phyloP scores from a whole-genome alignment of 306 rosid genomes.

The Fragaria ananassa region DNA sequence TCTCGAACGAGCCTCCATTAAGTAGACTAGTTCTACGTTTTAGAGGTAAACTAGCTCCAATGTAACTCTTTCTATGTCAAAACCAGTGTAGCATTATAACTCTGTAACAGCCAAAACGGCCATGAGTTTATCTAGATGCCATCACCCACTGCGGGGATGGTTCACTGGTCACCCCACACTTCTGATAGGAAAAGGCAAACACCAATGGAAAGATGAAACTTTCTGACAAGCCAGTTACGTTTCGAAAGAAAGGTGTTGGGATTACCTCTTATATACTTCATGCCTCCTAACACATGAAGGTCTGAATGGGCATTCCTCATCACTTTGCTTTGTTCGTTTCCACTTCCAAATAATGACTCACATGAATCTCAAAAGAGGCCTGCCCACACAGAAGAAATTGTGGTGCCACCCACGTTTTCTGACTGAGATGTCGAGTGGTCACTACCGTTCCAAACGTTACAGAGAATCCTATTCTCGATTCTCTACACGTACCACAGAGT shows the following conservation, averaged over 20 bases:
- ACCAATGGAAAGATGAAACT: neutral
- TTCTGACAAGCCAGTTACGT: neutral
- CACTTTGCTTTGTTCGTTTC: neutral
- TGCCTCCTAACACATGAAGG: neutral
- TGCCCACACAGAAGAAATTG: neutral
- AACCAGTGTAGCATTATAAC: too few relatives aligned
- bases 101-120: neutral
- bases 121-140: neutral
- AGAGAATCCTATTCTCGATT: neutral
- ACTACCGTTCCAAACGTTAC: neutral
- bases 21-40: too few relatives aligned
- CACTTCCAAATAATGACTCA: neutral
- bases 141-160: neutral
- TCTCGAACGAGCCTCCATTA: too few relatives aligned
- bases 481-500: neutral
- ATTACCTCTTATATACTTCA: neutral
- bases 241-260: neutral
- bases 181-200: neutral
- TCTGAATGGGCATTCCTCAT: neutral
- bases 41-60: too few relatives aligned
- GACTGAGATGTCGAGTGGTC: conserved; percentile 1
- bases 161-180: neutral
- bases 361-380: conserved; percentile 1
- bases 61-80: too few relatives aligned
- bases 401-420: conserved; percentile 2